These are phyloP conservation scores for Stephania japonica DNA, from an alignment of 164 flowering plant genomes.

Conservation along the genomic window DNA sequence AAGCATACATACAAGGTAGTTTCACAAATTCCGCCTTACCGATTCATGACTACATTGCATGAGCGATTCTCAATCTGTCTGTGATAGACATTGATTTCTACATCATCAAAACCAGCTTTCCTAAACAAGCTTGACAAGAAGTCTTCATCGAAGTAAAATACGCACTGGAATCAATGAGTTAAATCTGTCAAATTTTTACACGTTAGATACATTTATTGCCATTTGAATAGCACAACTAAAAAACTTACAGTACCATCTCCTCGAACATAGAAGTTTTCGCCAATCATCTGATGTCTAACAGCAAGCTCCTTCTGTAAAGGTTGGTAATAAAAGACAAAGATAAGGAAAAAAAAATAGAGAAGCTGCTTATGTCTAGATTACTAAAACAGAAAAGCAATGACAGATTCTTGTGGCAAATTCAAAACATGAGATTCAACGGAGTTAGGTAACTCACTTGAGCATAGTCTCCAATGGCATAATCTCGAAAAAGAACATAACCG, in stretches of 20 bases:
- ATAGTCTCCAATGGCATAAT: constrained; percentile 92
- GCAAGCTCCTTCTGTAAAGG: constrained; percentile 39
- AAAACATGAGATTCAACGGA: neutral
- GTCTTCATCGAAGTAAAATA: constrained; percentile 41
- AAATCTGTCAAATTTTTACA: neutral
- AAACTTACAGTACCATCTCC: constrained; percentile 55
- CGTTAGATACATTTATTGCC: neutral
- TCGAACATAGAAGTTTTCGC: constrained; percentile 39
- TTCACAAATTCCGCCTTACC: constrained; percentile 18
- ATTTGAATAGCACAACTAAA: neutral
- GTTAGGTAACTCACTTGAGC: constrained; percentile 62
- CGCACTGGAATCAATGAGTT: constrained; percentile 26
- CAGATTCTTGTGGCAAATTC: neutral
- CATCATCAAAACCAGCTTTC: constrained; percentile 24
- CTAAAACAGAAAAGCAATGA: neutral
- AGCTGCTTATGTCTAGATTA: neutral
- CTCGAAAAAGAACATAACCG: constrained; percentile 80
- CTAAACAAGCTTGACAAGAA: constrained; percentile 34
- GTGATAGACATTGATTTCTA: constrained; percentile 31
- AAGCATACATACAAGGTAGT: neutral
- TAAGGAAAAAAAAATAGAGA: neutral
- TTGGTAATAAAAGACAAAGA: too few relatives aligned
- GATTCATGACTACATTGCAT: constrained; percentile 33
- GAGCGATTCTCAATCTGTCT: constrained; percentile 37
- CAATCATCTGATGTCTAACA: constrained; percentile 31